Percentiles rank a stretch among this genome's conserved stretches.
phyloP scores from a whole-genome alignment of 495 filamentous ascomycete species.

The Acidiella bohemica region DNA sequence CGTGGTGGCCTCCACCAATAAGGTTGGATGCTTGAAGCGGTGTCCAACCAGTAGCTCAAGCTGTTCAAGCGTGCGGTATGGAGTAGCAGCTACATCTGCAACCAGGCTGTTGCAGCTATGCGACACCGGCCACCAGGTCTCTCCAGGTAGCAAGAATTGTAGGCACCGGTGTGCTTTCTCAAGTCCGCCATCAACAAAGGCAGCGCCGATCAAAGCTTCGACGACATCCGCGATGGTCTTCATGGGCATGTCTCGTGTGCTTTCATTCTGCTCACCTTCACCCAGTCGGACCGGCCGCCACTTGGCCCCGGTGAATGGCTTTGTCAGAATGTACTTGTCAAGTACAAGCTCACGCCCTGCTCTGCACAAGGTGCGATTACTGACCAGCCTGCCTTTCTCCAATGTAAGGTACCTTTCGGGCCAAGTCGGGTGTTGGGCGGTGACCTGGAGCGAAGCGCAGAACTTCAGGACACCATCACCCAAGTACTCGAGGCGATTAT shows the following conservation, averaged over 20 bases:
- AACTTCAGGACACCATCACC: constrained; percentile 82
- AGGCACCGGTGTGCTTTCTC: constrained; percentile 52
- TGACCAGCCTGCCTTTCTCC: constrained; percentile 54
- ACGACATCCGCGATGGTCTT: constrained; percentile 86
- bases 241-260: too few relatives aligned
- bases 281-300: constrained; percentile 43
- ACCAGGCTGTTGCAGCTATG: constrained; percentile 22
- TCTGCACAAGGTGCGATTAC: constrained; percentile 54
- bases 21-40: constrained; percentile 50
- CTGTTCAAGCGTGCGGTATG: constrained; percentile 6
- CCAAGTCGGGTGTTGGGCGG: constrained; percentile 51
- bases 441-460: constrained; percentile 51
- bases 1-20: constrained; percentile 76
- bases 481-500: constrained; percentile 80
- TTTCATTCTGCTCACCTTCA: constrained; percentile 40
- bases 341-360: constrained; percentile 51
- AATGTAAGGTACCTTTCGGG: constrained; percentile 67
- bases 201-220: constrained; percentile 70
- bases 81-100: constrained; percentile 23
- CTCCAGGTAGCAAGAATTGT: constrained; percentile 49
- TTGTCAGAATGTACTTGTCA: constrained; percentile 60
- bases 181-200: constrained; percentile 58
- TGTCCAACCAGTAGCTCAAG: constrained; percentile 46
- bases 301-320: constrained; percentile 50
- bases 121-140: constrained; percentile 39